Conservation (phyloP, 306 rosid genomes). For the Prosopis cineraria region DNA sequence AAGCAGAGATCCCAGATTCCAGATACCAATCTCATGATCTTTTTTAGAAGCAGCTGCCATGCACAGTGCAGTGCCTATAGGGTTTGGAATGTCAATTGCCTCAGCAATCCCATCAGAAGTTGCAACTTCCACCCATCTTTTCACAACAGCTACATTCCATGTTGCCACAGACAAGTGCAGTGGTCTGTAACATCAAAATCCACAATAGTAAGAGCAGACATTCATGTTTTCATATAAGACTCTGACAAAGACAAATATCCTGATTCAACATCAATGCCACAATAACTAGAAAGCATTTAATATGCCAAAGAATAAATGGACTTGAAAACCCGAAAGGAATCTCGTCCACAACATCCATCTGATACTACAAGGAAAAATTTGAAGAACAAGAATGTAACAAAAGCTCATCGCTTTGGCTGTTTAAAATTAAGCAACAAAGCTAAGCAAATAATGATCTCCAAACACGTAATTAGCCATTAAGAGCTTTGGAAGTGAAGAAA, state of each 20-base stretch:
- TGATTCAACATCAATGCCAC: neutral
- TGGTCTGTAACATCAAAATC: slow-evolving; percentile 62
- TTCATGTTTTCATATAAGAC: slow-evolving; percentile 23
- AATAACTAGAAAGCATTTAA: neutral
- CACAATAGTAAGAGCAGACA: slow-evolving; percentile 29
- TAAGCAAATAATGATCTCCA: neutral
- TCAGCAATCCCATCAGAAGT: slow-evolving; percentile 77
- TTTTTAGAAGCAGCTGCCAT: slow-evolving; percentile 98
- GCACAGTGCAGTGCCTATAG: slow-evolving; percentile 93
- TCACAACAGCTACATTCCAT: slow-evolving; percentile 92
- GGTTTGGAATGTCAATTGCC: slow-evolving; percentile 79
- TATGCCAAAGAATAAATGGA: neutral
- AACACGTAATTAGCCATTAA: neutral
- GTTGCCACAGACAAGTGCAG: slow-evolving; percentile 94
- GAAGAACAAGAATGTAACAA: neutral
- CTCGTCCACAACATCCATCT: neutral
- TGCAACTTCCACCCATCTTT: slow-evolving; percentile 95
- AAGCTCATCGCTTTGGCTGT: neutral
- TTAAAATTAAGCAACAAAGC: neutral
- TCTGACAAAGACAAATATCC: neutral
- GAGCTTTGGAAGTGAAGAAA: neutral
- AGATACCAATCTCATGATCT: slow-evolving; percentile 88
- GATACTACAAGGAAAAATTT: neutral
- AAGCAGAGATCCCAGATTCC: slow-evolving; percentile 28
- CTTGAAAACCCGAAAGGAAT: neutral